phyloP scores from a whole-genome alignment of 352 stramenopile species.

The Aphanomyces stellatus region DNA sequence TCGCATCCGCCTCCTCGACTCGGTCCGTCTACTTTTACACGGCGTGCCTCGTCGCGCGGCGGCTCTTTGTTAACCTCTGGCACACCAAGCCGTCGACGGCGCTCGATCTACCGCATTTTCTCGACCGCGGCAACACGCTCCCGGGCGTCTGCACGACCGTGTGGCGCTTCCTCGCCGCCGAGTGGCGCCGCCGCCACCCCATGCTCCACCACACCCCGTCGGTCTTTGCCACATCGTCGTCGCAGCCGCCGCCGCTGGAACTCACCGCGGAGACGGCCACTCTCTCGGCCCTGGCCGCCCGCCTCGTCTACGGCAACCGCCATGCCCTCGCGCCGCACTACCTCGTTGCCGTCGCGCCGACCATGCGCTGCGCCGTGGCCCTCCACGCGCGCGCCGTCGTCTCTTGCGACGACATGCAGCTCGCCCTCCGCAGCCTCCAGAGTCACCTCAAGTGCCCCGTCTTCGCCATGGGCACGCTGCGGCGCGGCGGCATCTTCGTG shows the following conservation, averaged over 20 bases:
- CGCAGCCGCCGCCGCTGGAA: neutral
- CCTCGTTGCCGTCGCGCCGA: slow-evolving; percentile 3
- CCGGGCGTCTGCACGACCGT: slow-evolving; percentile 42
- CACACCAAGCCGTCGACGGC: neutral
- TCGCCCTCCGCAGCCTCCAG: slow-evolving; percentile 33
- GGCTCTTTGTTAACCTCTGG: slow-evolving; percentile 30
- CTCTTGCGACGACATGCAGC: slow-evolving; percentile 30
- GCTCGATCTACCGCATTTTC: slow-evolving; percentile 26
- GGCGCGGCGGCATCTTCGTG: slow-evolving; percentile 51
- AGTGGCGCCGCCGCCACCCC: slow-evolving; percentile 53
- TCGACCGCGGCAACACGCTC: slow-evolving; percentile 28
- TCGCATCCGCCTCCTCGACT: slow-evolving; percentile 19
- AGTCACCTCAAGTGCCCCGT: slow-evolving; percentile 42
- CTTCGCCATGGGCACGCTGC: slow-evolving; percentile 64
- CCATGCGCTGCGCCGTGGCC: slow-evolving; percentile 21
- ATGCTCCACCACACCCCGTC: slow-evolving; percentile 59
- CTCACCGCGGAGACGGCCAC: no score
- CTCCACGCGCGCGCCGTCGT: neutral
- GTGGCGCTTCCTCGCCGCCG: slow-evolving; percentile 47
- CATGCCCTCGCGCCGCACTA: slow-evolving; percentile 26
- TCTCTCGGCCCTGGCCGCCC: slow-evolving; percentile 30
- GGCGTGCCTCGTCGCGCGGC: slow-evolving; percentile 42
- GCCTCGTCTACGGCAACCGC: slow-evolving; percentile 51
- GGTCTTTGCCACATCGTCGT: slow-evolving; percentile 24
- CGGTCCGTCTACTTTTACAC: slow-evolving; percentile 34